Evolutionary conservation across 257 asterid genomes (phyloP), one percentile per base, ranked within the genome.

Genomic region (Vinca minor): DNA sequence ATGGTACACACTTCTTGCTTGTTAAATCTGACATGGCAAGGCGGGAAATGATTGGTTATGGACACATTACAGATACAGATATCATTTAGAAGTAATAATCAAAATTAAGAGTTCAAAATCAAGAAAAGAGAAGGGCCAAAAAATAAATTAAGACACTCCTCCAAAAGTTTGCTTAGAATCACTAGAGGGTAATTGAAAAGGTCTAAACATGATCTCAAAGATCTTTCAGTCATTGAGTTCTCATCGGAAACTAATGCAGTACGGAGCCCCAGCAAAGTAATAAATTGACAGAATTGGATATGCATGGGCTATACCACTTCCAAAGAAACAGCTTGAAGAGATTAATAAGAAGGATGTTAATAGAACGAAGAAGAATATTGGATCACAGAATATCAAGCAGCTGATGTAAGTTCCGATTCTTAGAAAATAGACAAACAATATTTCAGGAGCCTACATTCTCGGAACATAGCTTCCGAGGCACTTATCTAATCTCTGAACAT

Each of bases 1-100:
- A 75, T 50, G 83, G 74, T 29, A 75, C 78, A 63, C 98, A 92
- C 79, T 87, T 92, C 82, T 92, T 92, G 58, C 73, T 77, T 12
- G 93, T 78, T 76, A 92, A 78, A 80, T 89, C 98, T 92, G 78
- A 64, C 66, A 78, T 14, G 52, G 39, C 39, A 31, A 66, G 17
- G 35, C 42, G 71, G 68, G 29, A n/a, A 69, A 32, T 62, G 50
- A 3, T 59, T 15, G 10, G 1, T 23, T 23, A 39, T 23, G 44
- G 31, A 12, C 5, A 20, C 20, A 38, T 4, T 4, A 59, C 59
- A 49, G 28, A 41, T 29, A 12, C 18, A 31, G 8, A 26, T 3
- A 42, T 38, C 14, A 17, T 31, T n/a, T n/a, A n/a, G n/a, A n/a
- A n/a, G n/a, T n/a, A n/a, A n/a, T n/a, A n/a, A n/a, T n/a, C n/a